These are phyloP conservation scores for Axilococcus clingmanii DNA, from an alignment of 139 green algal species.

Conservation along the genomic window DNA sequence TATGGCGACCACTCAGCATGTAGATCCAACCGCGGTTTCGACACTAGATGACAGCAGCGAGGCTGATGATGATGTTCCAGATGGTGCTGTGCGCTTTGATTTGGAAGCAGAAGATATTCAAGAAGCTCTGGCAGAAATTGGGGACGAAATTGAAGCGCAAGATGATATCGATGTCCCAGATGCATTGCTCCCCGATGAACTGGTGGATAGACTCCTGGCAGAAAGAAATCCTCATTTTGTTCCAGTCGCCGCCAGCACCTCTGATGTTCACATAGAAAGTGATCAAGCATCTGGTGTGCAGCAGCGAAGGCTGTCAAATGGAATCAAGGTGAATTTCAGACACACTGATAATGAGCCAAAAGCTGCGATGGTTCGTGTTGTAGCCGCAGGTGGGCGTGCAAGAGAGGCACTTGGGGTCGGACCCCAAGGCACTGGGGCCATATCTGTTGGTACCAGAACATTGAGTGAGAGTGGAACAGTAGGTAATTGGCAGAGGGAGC, in stretches of 20 bases:
- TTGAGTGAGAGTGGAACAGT: conserved; percentile 77
- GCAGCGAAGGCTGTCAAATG: conserved; percentile 84
- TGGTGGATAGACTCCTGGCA: conserved; percentile 38
- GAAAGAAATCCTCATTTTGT: conserved; percentile 67
- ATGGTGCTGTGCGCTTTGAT: conserved; percentile 50
- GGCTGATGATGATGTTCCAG: conserved; percentile 27
- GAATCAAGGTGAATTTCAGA: conserved; percentile 87
- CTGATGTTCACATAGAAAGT: neutral
- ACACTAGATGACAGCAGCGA: conserved; percentile 7
- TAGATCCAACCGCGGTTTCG: conserved; percentile 39
- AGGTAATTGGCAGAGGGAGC: conserved; percentile 65
- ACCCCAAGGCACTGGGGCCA: conserved; percentile 53
- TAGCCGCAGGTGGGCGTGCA: conserved; percentile 66
- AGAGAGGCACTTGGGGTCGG: conserved; percentile 36
- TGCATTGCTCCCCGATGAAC: conserved; percentile 58
- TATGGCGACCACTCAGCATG: conserved; percentile 62
- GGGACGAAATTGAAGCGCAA: conserved; percentile 35
- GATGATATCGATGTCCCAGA: conserved; percentile 67
- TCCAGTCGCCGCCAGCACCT: conserved; percentile 5
- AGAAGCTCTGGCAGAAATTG: conserved; percentile 43
- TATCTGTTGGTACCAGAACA: conserved; percentile 69
- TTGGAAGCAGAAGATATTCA: conserved; percentile 59
- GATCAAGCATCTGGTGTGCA: conserved; percentile 50
- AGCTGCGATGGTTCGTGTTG: conserved; percentile 76
- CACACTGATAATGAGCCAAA: conserved; percentile 81